phyloP scores from a whole-genome alignment of 371 early-diverging fungal genomes.

The Blakeslea trispora region DNA sequence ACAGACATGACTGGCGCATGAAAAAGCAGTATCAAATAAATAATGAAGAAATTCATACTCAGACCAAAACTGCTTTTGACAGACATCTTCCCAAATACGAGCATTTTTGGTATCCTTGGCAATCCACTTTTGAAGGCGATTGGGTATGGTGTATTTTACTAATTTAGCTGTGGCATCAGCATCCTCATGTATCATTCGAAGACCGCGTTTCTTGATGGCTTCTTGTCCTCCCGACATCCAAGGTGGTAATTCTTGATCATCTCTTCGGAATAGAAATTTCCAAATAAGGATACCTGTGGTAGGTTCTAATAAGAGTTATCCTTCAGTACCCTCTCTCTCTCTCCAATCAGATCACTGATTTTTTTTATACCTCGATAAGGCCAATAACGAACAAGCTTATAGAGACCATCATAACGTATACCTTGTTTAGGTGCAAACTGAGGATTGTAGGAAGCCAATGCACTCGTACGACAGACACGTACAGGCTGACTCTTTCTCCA shows the following conservation, averaged over 20 bases:
- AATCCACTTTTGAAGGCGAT: constrained; percentile 31
- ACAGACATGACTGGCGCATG: constrained; percentile 32
- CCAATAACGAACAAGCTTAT: constrained; percentile 69
- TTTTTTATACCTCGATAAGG: constrained; percentile 52
- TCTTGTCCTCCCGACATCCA: constrained; percentile 55
- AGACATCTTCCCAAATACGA: constrained; percentile 46
- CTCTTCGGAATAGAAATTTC: constrained; percentile 62
- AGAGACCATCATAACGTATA: constrained; percentile 67
- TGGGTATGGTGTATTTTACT: constrained; percentile 23
- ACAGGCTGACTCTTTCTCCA: constrained; percentile 62
- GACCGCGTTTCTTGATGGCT: constrained; percentile 36
- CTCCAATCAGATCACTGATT: too few species aligned
- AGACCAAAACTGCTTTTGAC: constrained; percentile 28
- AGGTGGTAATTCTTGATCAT: constrained; percentile 64
- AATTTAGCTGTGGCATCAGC: constrained; percentile 8
- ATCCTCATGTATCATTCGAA: constrained; percentile 18
- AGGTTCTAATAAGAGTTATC: constrained; percentile 8
- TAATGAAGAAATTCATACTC: constrained; percentile 44
- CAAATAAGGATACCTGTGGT: constrained; percentile 36
- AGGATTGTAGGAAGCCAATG: constrained; percentile 37
- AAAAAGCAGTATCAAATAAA: constrained; percentile 30
- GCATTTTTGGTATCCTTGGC: constrained; percentile 33
- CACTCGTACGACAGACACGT: constrained; percentile 53
- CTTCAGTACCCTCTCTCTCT: too few species aligned
- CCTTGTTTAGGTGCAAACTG: constrained; percentile 50